Conservation (phyloP, 805 yeast genomes). For the Zygoascus biomembranicola region DNA sequence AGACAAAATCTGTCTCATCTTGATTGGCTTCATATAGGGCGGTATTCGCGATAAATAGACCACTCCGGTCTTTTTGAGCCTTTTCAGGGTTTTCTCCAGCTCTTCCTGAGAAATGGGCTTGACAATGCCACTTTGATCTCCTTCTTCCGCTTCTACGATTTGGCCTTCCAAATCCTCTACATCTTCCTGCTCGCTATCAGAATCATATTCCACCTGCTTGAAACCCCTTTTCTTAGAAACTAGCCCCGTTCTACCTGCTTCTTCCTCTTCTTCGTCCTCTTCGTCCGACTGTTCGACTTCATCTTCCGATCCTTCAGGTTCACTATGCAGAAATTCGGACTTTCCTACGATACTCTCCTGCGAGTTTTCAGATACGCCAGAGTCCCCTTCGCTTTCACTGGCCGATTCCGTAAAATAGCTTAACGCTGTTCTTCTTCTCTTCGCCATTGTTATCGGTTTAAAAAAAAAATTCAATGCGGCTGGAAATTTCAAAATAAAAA, state of each 20-base stretch:
- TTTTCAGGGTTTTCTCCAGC: slow-evolving; percentile 30
- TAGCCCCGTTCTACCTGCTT: background rate
- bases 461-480: background rate
- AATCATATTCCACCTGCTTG: background rate
- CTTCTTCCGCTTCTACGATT: slow-evolving; percentile 11
- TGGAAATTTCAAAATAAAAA: background rate
- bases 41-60: slow-evolving; percentile 88
- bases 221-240: background rate
- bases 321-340: background rate
- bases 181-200: slow-evolving; percentile 7
- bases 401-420: background rate
- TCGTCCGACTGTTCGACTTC: background rate
- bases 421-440: background rate
- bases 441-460: background rate
- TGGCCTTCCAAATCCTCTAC: slow-evolving; percentile 8
- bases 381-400: background rate
- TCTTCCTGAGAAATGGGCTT: slow-evolving; percentile 28
- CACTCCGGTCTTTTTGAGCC: slow-evolving; percentile 74
- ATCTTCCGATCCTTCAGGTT: background rate
- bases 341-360: background rate
- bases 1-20: slow-evolving; percentile 69
- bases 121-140: slow-evolving; percentile 4
- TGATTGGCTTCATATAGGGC: slow-evolving; percentile 95
- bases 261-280: background rate
- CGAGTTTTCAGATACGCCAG: background rate